These are phyloP conservation scores for Suhomyces bokatorum DNA, from an alignment of 1,139 yeast species.

Conservation along the genomic window DNA sequence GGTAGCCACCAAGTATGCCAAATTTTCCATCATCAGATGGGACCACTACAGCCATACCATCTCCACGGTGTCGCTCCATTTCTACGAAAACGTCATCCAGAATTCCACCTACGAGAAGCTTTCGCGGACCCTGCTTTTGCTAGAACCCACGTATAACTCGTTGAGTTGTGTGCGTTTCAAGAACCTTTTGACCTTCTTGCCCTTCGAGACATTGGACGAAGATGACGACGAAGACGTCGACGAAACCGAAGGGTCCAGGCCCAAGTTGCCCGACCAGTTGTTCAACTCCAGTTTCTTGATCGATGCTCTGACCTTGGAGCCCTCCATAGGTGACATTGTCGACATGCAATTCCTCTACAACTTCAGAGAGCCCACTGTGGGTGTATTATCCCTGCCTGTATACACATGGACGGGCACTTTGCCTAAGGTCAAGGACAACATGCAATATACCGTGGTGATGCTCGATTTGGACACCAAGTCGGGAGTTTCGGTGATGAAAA, in stretches of 20 bases:
- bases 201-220: slow-evolving; percentile 53
- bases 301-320: slow-evolving; percentile 56
- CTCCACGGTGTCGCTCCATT: slow-evolving; percentile 78
- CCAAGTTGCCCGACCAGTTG: slow-evolving; percentile 17
- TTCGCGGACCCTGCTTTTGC: slow-evolving; percentile 49
- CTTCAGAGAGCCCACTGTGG: slow-evolving; percentile 80
- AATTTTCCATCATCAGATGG: slow-evolving; percentile 76
- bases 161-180: slow-evolving; percentile 68
- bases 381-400: slow-evolving; percentile 61
- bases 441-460: slow-evolving; percentile 61
- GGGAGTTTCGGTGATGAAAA: slow-evolving; percentile 66
- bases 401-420: slow-evolving; percentile 79
- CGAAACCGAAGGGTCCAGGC: slow-evolving; percentile 16
- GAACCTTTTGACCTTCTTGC: slow-evolving; percentile 73
- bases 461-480: slow-evolving; percentile 63
- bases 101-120: slow-evolving; percentile 50
- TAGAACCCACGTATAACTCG: slow-evolving; percentile 62
- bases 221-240: slow-evolving; percentile 34
- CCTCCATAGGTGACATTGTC: slow-evolving; percentile 57
- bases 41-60: slow-evolving; percentile 53
- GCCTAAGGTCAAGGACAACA: slow-evolving; percentile 61
- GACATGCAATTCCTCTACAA: slow-evolving; percentile 70
- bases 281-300: slow-evolving; percentile 57
- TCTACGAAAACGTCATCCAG: slow-evolving; percentile 71
- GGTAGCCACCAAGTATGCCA: slow-evolving; percentile 73